Base-by-base conservation (phyloP, 352 stramenopile species). In the Pythium monospermum region DNA sequence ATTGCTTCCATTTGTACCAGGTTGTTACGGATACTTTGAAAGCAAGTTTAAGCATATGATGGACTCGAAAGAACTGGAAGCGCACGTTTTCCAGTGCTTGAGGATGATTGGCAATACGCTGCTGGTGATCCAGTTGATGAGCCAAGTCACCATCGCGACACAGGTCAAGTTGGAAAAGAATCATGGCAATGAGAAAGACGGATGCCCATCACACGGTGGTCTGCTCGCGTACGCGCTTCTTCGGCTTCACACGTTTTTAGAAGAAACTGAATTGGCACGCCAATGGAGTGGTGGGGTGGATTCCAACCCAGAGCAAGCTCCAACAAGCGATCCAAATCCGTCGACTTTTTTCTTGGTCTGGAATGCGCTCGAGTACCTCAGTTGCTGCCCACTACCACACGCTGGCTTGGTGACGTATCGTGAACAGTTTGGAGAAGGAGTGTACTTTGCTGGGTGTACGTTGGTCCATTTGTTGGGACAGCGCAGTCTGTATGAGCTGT, bases 11-110 rank as follows among this genome's bases (percentile, higher is more conserved):
- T n/a, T n/a, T n/a, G n/a, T n/a, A n/a, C n/a, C n/a, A 71, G 80
- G 76, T 1, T 88, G 74, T 32, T 92, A 74, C 33, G 82, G 80
- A 6, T 91, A 85, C 52, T 91, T 94, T 48, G 76, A 94, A 36
- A 73, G 76, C 39, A 88, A 92, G 25, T 87, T 91, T 45, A 79
- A 87, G 37, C 66, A 84, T 19, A 60, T 95, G 38, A 58, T 96
- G 8, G 79, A 88, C 26, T 85, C 80, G 18, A 65, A 82, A 22
- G 86, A 92, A 43, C 68, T 95, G 3, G 80, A 91, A 54, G 64
- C 68, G 2, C 80, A 95, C 28, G 70, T 96, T 13, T 90, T 96
- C 27, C 85, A 96, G 51, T 86, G 68, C 26, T 71, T 94, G 8
- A 67, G 80, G 22, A 67, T 88, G 49, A 69, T 94, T 38, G 85